phyloP scores from a whole-genome alignment of 305 asterid species.

The Caryopteris hybrid region DNA sequence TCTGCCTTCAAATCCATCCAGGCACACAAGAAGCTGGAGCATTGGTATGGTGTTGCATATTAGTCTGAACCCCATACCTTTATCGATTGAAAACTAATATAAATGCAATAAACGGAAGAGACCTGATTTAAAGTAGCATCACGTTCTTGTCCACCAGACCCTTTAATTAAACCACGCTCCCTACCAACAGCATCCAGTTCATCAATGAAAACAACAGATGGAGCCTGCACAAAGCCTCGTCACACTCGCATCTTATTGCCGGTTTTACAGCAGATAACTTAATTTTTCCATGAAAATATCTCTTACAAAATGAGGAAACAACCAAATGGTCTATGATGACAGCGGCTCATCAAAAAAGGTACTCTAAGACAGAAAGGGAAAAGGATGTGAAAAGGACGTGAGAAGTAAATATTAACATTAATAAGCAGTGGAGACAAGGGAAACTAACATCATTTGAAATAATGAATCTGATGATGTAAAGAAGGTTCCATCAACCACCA shows the following conservation, averaged over 20 bases:
- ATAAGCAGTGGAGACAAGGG: background rate
- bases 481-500: background rate
- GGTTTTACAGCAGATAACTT: background rate
- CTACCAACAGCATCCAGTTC: constrained; percentile 99
- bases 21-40: constrained; percentile 89
- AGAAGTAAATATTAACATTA: background rate
- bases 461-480: background rate
- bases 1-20: constrained; percentile 99
- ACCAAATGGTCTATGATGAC: background rate
- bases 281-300: background rate
- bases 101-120: constrained; percentile 13
- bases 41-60: constrained; percentile 20
- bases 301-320: constrained; percentile 1
- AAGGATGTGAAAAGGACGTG: background rate
- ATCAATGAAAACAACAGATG: constrained; percentile 96
- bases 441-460: background rate
- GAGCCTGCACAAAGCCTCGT: constrained; percentile 55
- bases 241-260: constrained; percentile 4
- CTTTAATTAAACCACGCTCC: constrained; percentile 85
- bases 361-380: background rate
- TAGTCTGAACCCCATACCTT: constrained; percentile 16
- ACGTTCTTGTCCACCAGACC: constrained; percentile 98
- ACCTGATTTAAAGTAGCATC: constrained; percentile 99
- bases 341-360: background rate
- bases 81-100: constrained; percentile 16